phyloP scores from a whole-genome alignment of 2,329 filamentous ascomycete species.

The Talaromyces marneffei region DNA sequence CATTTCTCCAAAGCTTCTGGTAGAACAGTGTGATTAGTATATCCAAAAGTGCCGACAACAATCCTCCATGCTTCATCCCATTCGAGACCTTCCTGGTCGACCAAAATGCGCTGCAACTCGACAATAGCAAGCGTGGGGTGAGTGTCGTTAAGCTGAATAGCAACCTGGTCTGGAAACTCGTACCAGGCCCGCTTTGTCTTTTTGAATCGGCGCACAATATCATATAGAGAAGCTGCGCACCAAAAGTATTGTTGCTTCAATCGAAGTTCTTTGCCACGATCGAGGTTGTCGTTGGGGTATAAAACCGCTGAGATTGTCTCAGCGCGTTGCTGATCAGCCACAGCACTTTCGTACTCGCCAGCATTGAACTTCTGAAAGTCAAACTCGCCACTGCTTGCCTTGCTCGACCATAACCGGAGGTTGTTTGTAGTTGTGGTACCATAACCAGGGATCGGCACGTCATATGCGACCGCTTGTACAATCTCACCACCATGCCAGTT shows the following conservation, averaged over 20 bases:
- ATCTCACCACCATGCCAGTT: constrained; percentile 91
- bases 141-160: constrained; percentile 96
- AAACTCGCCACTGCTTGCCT: constrained; percentile 93
- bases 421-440: constrained; percentile 91
- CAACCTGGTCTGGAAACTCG: constrained; percentile 89
- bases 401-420: constrained; percentile 93
- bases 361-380: constrained; percentile 99
- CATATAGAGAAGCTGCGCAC: constrained; percentile 92
- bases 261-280: constrained; percentile 91
- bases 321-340: constrained; percentile 96
- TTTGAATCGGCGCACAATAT: constrained; percentile 97
- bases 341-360: constrained; percentile 95
- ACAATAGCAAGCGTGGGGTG: constrained; percentile 95
- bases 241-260: constrained; percentile 99
- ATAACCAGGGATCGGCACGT: constrained; percentile 87
- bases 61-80: constrained; percentile 92
- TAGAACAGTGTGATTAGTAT: constrained; percentile 97
- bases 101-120: constrained; percentile 84
- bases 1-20: constrained; percentile 97
- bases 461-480: constrained; percentile 87
- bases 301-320: constrained; percentile 97
- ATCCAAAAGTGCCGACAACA: constrained; percentile 74
- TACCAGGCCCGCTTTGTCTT: constrained; percentile 88
- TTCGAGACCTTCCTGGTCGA: constrained; percentile 82
- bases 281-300: constrained; percentile 96